Evolutionary conservation across 805 yeast genomes (phyloP).

Genomic region (Kregervanrija pseudodelftensis): DNA sequence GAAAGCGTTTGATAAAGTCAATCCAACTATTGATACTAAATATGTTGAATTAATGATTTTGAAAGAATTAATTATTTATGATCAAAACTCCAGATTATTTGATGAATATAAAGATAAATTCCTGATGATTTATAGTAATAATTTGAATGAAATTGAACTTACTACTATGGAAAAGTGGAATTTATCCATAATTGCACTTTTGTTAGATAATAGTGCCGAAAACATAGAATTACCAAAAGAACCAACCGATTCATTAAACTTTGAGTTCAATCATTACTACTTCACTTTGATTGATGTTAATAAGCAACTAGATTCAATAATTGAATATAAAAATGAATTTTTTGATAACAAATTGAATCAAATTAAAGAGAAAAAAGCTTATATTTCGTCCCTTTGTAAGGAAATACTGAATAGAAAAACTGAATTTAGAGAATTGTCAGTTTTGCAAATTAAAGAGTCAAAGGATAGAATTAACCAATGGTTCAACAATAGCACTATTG

Average conservation of each 20-base stretch:
- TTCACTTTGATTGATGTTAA: conserved; percentile 17
- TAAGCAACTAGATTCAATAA: conserved; percentile 12
- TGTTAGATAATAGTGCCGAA: conserved; percentile 4
- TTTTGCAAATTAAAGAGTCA: conserved; percentile 6
- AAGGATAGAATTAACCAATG: conserved; percentile 9
- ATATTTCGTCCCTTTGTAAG: not conserved
- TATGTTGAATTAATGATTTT: conserved; percentile 33
- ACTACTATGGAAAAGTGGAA: conserved; percentile 34
- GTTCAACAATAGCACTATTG: conserved; percentile 14
- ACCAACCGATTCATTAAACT: conserved; percentile 13
- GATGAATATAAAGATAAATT: conserved; percentile 16
- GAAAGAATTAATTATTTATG: conserved; percentile 34
- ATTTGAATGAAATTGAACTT: conserved; percentile 12
- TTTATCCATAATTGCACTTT: conserved; percentile 11
- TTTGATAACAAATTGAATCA: not conserved
- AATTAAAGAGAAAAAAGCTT: not conserved
- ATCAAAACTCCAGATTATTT: conserved; percentile 20
- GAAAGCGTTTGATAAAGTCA: conserved; percentile 12
- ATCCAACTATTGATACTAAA: conserved; percentile 19
- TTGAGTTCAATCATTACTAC: conserved; percentile 18
- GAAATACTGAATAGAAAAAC: not conserved
- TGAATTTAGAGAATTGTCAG: conserved; percentile 1
- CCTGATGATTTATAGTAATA: conserved; percentile 4
- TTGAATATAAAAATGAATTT: not conserved
- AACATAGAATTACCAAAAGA: conserved; percentile 6